These are phyloP conservation scores for Lactarius evosmus DNA, from an alignment of 768 basidiomycete genomes.

Conservation along the genomic window DNA sequence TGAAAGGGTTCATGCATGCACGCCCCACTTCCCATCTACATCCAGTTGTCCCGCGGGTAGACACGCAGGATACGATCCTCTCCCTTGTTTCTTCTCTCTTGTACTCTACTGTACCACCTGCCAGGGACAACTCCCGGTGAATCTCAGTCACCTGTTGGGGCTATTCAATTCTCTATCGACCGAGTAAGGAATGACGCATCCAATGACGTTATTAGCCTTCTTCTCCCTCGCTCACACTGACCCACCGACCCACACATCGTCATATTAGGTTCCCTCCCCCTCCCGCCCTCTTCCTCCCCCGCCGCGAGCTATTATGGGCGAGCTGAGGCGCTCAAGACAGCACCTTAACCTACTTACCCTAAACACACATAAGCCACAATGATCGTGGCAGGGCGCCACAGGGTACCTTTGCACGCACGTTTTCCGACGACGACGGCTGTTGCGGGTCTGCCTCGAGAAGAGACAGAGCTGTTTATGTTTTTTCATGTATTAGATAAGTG, in stretches of 20 bases:
- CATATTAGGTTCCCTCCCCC: slow-evolving; percentile 17
- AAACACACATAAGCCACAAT: not conserved
- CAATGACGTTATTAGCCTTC: slow-evolving; percentile 1
- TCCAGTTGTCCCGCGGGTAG: not conserved
- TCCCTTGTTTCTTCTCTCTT: no score
- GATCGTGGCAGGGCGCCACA: not conserved
- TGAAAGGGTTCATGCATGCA: no score
- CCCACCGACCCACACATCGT: not conserved
- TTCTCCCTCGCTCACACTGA: not conserved
- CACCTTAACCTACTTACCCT: not conserved
- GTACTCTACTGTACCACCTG: not conserved
- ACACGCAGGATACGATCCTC: not conserved
- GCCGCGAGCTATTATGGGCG: not conserved
- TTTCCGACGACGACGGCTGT: not conserved
- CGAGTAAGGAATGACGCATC: not conserved
- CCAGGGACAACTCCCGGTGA: slow-evolving; percentile 3
- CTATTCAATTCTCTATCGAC: not conserved
- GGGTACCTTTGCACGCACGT: slow-evolving; percentile 11
- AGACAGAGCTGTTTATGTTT: slow-evolving; percentile 5
- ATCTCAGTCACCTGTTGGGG: not conserved
- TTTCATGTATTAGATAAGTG: not conserved
- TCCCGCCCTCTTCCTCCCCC: not conserved
- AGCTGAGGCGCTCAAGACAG: not conserved
- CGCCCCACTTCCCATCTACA: not conserved
- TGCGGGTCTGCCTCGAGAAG: not conserved